These are phyloP conservation scores for Trametes versicolor DNA, from an alignment of 1,284 basidiomycete genomes.

Conservation along the genomic window DNA sequence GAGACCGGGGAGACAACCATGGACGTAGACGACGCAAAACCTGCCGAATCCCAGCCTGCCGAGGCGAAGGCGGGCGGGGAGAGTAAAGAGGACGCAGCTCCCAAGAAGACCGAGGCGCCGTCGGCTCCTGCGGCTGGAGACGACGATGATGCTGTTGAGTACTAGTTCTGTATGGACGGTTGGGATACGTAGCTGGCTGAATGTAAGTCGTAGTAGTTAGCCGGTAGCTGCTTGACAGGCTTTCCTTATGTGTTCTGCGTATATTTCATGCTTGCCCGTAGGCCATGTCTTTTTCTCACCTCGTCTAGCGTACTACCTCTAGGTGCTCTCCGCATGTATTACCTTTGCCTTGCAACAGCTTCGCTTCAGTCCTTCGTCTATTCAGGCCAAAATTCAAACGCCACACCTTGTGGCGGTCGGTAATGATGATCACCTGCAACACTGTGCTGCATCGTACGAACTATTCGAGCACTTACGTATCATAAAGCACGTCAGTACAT, in stretches of 20 bases:
- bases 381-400: no score
- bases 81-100: slow-evolving; percentile 8
- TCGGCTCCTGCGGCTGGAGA: slow-evolving; percentile 54
- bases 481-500: no score
- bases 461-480: no score
- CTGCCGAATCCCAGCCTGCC: not conserved
- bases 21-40: slow-evolving; percentile 42
- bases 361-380: no score
- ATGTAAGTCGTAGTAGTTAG: slow-evolving; percentile 7
- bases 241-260: not conserved
- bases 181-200: not conserved
- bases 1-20: slow-evolving; percentile 33
- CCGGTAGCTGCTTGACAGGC: not conserved
- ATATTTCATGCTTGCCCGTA: not conserved
- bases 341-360: not conserved
- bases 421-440: no score
- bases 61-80: slow-evolving; percentile 30
- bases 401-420: no score
- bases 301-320: not conserved
- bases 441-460: no score
- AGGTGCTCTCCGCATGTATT: not conserved
- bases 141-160: slow-evolving; percentile 70
- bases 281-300: not conserved
- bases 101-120: slow-evolving; percentile 45
- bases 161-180: slow-evolving; percentile 43